phyloP scores from a whole-genome alignment of 352 stramenopile species.

The Phytophthora uliginosa region DNA sequence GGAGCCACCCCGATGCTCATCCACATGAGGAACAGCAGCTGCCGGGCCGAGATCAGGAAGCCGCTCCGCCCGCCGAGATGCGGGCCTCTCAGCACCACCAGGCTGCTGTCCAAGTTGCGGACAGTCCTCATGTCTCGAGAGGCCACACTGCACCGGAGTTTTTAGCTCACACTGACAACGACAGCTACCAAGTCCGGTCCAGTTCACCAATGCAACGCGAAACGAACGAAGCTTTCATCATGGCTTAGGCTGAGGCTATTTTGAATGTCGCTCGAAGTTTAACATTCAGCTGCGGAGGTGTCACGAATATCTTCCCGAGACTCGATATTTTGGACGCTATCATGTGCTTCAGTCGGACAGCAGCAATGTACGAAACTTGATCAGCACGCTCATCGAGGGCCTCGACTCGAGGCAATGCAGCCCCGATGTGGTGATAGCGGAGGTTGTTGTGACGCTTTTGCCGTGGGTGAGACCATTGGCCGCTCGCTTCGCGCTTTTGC shows the following conservation, averaged over 20 bases:
- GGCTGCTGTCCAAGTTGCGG: slow-evolving; percentile 24
- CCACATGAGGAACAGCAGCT: slow-evolving; percentile 35
- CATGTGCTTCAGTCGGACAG: background rate
- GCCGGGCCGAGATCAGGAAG: slow-evolving; percentile 12
- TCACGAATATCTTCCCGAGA: background rate
- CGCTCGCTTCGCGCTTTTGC: slow-evolving; percentile 1
- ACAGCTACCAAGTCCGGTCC: background rate
- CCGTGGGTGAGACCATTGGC: slow-evolving; percentile 16
- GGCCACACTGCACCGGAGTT: background rate
- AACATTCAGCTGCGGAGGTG: background rate
- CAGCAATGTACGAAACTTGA: background rate
- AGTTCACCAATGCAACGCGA: slow-evolving; percentile 9
- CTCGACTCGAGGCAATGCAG: background rate
- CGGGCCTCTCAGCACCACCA: slow-evolving; percentile 25
- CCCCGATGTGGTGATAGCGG: background rate
- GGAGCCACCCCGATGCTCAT: slow-evolving; percentile 33
- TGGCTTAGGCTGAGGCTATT: slow-evolving; percentile 12
- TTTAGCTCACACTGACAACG: slow-evolving; percentile 1
- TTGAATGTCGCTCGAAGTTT: slow-evolving; percentile 1
- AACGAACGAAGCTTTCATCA: slow-evolving; percentile 28
- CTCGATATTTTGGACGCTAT: background rate
- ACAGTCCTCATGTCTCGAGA: slow-evolving; percentile 7
- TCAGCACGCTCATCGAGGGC: background rate
- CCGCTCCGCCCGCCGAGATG: slow-evolving; percentile 9
- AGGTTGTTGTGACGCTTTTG: slow-evolving; percentile 15